Percentiles rank a stretch among this genome's conserved stretches.
Conservation (phyloP, 306 rosid species). For the Arachis hypogaea region DNA sequence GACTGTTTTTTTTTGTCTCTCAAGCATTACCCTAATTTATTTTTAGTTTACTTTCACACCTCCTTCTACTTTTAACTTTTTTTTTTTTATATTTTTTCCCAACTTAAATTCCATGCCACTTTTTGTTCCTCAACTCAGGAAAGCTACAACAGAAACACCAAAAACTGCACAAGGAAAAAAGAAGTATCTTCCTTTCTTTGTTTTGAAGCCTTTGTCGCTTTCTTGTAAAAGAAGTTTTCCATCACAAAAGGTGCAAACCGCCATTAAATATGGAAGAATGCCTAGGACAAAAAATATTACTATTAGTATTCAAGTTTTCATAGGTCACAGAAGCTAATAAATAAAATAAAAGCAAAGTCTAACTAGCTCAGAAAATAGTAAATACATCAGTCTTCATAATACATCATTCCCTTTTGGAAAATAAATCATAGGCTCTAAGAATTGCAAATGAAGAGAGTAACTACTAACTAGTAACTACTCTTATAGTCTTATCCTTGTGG, state of each 20-base stretch:
- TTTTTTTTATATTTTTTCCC: not conserved
- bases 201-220: conserved; percentile 54
- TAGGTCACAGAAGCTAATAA: conserved; percentile 18
- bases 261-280: conserved; percentile 8
- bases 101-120: conserved; percentile 35
- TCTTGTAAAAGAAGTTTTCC: conserved; percentile 54
- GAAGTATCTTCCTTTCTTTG: conserved; percentile 56
- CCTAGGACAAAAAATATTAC: too few species aligned
- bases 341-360: not conserved
- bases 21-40: conserved; percentile 31
- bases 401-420: too few species aligned
- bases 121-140: conserved; percentile 47
- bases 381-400: not conserved
- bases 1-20: too few species aligned
- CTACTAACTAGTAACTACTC: too few species aligned
- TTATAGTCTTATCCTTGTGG: too few species aligned
- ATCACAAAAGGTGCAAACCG: conserved; percentile 29
- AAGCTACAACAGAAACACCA: conserved; percentile 45
- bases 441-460: too few species aligned
- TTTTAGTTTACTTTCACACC: conserved; percentile 48
- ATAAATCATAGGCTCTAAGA: too few species aligned
- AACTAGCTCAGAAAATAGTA: not conserved
- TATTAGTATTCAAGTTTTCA: not conserved
- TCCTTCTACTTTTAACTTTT: conserved; percentile 38
- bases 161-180: conserved; percentile 48